Percentiles rank a stretch among this genome's conserved stretches.
These are phyloP conservation scores for Auriscalpium microsporum DNA, from an alignment of 768 basidiomycete species.

Conservation along the genomic window DNA sequence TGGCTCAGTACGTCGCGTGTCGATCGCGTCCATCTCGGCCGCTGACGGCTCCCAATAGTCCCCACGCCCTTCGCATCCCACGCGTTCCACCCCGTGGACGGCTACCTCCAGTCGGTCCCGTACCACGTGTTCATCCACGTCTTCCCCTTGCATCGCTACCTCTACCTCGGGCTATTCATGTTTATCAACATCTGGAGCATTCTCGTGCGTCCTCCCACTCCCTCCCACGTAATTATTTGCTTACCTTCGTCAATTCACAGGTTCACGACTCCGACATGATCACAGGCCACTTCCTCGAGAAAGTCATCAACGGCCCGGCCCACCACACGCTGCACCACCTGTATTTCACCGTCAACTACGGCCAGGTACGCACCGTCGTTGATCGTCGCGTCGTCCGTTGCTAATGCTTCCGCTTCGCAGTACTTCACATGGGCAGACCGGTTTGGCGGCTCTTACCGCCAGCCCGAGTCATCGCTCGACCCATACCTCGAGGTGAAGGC, in stretches of 20 bases:
- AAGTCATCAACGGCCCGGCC: slow-evolving; percentile 92
- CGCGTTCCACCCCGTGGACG: slow-evolving; percentile 96
- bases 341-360: slow-evolving; percentile 96
- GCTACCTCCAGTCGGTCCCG: slow-evolving; percentile 88
- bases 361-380: slow-evolving; percentile 47
- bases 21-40: background rate
- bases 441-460: slow-evolving; percentile 76
- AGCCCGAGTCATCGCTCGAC: slow-evolving; percentile 77
- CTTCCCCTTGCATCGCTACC: slow-evolving; percentile 80
- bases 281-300: slow-evolving; percentile 81
- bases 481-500: slow-evolving; percentile 66
- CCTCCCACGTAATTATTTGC: background rate
- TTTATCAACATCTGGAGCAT: slow-evolving; percentile 93
- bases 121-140: slow-evolving; percentile 89
- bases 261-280: slow-evolving; percentile 99
- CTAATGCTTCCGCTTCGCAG: slow-evolving; percentile 32
- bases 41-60: slow-evolving; percentile 37
- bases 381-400: background rate
- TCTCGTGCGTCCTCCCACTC: slow-evolving; percentile 48
- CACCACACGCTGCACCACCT: slow-evolving; percentile 97
- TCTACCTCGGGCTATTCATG: slow-evolving; percentile 83
- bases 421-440: slow-evolving; percentile 97
- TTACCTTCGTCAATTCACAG: slow-evolving; percentile 29
- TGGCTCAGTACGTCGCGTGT: slow-evolving; percentile 73
- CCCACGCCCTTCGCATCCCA: slow-evolving; percentile 97